phyloP scores from a whole-genome alignment of 805 yeast species.

The Hanseniaspora thailandica region DNA sequence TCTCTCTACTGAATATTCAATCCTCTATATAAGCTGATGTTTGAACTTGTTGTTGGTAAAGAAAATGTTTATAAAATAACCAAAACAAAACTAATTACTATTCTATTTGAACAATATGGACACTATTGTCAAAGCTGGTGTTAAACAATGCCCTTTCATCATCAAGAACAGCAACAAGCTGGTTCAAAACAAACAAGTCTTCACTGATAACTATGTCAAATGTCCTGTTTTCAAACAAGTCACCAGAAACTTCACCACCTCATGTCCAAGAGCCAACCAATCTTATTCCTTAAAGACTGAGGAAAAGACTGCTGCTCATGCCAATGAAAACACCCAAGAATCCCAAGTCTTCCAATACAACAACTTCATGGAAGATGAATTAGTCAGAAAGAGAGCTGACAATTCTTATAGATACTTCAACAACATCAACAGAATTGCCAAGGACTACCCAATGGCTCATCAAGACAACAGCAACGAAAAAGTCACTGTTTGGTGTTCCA shows the following conservation, averaged over 20 bases:
- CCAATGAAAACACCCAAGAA: constrained; percentile 27
- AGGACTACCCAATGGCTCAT: constrained; percentile 89
- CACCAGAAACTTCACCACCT: constrained; percentile 33
- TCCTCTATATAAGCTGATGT: too few relatives aligned
- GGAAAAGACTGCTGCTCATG: constrained; percentile 22
- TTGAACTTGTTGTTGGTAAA: too few relatives aligned
- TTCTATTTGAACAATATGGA: not conserved
- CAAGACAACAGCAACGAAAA: constrained; percentile 60
- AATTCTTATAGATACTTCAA: constrained; percentile 92
- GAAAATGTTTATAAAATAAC: too few relatives aligned
- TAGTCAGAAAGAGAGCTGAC: constrained; percentile 66
- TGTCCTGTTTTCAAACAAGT: constrained; percentile 94
- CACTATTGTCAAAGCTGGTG: constrained; percentile 12
- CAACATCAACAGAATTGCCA: constrained; percentile 90
- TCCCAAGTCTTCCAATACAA: constrained; percentile 51
- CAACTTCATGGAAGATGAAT: constrained; percentile 54
- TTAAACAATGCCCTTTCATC: constrained; percentile 13
- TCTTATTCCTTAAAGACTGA: constrained; percentile 27
- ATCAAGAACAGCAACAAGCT: constrained; percentile 13
- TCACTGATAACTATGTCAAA: constrained; percentile 12
- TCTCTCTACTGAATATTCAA: too few relatives aligned
- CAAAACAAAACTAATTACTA: too few relatives aligned
- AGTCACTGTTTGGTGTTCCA: constrained; percentile 98
- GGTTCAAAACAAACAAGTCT: constrained; percentile 12
- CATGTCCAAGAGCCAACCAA: constrained; percentile 27